Base-by-base conservation (phyloP, 2,329 filamentous ascomycete species). In the Aspergillus udagawae region DNA sequence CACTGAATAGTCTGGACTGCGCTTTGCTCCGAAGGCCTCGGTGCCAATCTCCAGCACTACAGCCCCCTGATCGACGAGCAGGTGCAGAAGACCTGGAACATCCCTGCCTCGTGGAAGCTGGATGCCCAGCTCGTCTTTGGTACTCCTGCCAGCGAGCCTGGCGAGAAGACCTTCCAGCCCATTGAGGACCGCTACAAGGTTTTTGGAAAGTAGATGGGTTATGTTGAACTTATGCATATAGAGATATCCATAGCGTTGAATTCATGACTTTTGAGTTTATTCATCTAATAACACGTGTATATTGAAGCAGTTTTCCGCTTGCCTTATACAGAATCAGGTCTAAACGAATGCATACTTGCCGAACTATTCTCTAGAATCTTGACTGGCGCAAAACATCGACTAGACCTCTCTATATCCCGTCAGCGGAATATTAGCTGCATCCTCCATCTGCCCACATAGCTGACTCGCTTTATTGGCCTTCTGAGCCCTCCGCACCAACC, bases 31-130 rank as follows among this genome's bases (percentile, higher is more conserved):
- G 91, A 94, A 76, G 91, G 91, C 38, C 82, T 94, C 54, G 91
- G 91, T 62, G 89, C 87, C 74, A 95, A 92, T 81, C 83, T 96
- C 49, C 91, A 96, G 83, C 91, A 96, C 80, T 95, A 96, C 83
- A 93, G 90, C 83, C 90, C 91, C 25, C 75, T 96, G 60, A 84
- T 95, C 64, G 89, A 95, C 76, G 82, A 82, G 66, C 85, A 87
- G 79, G 86, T 91, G 52, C 76, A 82, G 52, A 79, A 78, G 62
- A 79, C 84, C 65, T 96, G 90, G 89, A 81, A 82, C 58, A 65
- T 94, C 20, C 88, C 89, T 45, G 69, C 79, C 20, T 82, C 80
- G 66, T 96, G 91, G 91, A 86, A 84, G 73, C 82, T 95, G 65
- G 86, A 87, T 70, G 87, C 89, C 49, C 90, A 95, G 83, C 80